Conservation (phyloP, 768 basidiomycete species). For the Phlegmacium glaucopus region DNA sequence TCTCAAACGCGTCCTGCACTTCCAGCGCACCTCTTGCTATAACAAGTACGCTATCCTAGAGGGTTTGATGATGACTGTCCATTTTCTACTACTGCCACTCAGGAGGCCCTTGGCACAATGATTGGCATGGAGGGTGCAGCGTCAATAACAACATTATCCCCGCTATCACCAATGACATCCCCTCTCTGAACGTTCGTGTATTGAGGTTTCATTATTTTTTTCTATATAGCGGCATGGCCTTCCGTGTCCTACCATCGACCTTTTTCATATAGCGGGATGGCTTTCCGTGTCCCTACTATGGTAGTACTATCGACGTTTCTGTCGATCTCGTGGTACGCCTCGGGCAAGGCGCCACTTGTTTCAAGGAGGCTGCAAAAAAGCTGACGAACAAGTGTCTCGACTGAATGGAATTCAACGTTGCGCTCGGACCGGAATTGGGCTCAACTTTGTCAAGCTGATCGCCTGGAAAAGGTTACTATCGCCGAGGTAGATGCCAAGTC, state of each 20-base stretch:
- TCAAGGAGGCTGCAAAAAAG: conserved; percentile 73
- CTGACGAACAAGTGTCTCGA: conserved; percentile 94
- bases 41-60: conserved; percentile 97
- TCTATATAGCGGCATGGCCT: conserved; percentile 69
- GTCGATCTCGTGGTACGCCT: conserved; percentile 95
- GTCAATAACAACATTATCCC: conserved; percentile 99
- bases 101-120: conserved; percentile 92
- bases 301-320: conserved; percentile 91
- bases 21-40: conserved; percentile 97
- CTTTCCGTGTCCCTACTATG: conserved; percentile 99
- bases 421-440: conserved; percentile 78
- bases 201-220: conserved; percentile 4
- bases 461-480: conserved; percentile 95
- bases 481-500: conserved; percentile 39
- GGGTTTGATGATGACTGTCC: conserved; percentile 98
- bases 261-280: conserved; percentile 65
- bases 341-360: conserved; percentile 79
- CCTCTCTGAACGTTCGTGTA: conserved; percentile 78
- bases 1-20: conserved; percentile 98
- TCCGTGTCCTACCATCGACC: conserved; percentile 95
- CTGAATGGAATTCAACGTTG: too few species aligned
- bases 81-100: conserved; percentile 94
- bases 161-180: conserved; percentile 98
- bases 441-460: conserved; percentile 94
- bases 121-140: conserved; percentile 96